A percentile compares a stretch with the other conserved stretches of the same genome.
Conservation (phyloP, 352 stramenopile species). For the Globisporangium perplexum region DNA sequence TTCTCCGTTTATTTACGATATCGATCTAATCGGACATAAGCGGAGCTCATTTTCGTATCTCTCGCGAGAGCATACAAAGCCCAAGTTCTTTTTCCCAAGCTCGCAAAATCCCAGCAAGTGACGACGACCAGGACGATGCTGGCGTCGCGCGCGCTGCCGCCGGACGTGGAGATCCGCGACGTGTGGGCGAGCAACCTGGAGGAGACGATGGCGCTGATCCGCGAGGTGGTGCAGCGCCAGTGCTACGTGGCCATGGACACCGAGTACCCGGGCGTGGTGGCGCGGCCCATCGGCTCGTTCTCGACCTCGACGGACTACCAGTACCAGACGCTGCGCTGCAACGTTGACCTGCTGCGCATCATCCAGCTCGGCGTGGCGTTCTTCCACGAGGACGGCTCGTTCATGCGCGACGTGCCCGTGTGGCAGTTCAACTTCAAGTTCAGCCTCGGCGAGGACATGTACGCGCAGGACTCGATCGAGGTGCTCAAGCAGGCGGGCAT, state of each 20-base stretch:
- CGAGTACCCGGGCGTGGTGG: constrained; percentile 98
- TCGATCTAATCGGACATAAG: too few relatives aligned
- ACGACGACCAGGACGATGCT: constrained; percentile 20
- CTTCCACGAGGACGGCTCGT: constrained; percentile 94
- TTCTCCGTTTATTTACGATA: too few relatives aligned
- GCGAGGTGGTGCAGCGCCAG: constrained; percentile 93
- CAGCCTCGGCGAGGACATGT: constrained; percentile 97
- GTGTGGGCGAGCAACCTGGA: constrained; percentile 93
- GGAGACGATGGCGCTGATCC: constrained; percentile 94
- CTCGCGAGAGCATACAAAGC: too few relatives aligned
- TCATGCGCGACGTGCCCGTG: constrained; percentile 93
- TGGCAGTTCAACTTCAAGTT: constrained; percentile 99
- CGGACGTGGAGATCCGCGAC: constrained; percentile 91
- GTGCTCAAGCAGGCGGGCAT: constrained; percentile 97
- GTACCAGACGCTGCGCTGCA: constrained; percentile 98
- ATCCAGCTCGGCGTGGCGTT: constrained; percentile 98
- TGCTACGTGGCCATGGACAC: constrained; percentile 99
- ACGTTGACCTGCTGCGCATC: constrained; percentile 98
- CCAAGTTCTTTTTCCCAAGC: too few relatives aligned
- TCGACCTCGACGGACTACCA: constrained; percentile 95
- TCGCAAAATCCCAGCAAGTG: too few relatives aligned
- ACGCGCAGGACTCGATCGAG: constrained; percentile 99
- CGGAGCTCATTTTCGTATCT: too few relatives aligned
- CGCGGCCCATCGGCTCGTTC: constrained; percentile 95
- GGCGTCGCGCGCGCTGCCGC: constrained; percentile 43